phyloP scores from a whole-genome alignment of 1,284 basidiomycete genomes.

The Marasmius oreades region DNA sequence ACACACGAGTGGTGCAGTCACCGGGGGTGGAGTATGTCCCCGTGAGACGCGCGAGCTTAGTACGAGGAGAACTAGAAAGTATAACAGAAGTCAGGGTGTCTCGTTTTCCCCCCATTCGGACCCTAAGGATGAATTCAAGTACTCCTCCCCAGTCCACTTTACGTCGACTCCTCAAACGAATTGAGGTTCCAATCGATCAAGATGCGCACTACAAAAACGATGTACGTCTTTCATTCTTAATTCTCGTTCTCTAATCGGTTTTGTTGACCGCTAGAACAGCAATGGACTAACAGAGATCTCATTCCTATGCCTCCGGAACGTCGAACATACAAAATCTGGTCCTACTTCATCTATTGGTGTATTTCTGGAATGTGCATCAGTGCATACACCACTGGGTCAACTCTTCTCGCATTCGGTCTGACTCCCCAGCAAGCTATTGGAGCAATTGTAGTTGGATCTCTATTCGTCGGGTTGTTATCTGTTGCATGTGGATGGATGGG shows the following conservation, averaged over 20 bases:
- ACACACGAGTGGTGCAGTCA: too few relatives aligned
- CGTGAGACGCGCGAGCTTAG: too few relatives aligned
- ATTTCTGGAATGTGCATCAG: slow-evolving; percentile 21
- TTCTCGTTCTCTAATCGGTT: background rate
- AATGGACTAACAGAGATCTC: slow-evolving; percentile 21
- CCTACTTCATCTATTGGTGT: slow-evolving; percentile 22
- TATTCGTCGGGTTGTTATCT: slow-evolving; percentile 15
- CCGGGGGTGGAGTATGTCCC: too few relatives aligned
- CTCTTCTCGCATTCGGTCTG: slow-evolving; percentile 20
- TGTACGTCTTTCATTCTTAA: slow-evolving; percentile 2
- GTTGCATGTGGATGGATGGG: slow-evolving; percentile 22
- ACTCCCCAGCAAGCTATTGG: slow-evolving; percentile 19
- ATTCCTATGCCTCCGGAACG: slow-evolving; percentile 21
- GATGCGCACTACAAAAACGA: slow-evolving; percentile 18
- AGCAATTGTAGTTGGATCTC: slow-evolving; percentile 17
- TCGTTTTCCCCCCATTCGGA: too few relatives aligned
- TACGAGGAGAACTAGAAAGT: too few relatives aligned
- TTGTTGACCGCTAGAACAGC: slow-evolving; percentile 8
- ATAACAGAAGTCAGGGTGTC: too few relatives aligned
- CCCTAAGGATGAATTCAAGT: background rate
- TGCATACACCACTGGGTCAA: slow-evolving; percentile 20
- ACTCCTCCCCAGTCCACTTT: background rate
- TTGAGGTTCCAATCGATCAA: slow-evolving; percentile 19
- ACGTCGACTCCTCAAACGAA: slow-evolving; percentile 10
- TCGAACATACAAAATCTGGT: slow-evolving; percentile 20